Evolutionary conservation across 768 basidiomycete genomes (phyloP).

Genomic region (Leccinum ochraceum): DNA sequence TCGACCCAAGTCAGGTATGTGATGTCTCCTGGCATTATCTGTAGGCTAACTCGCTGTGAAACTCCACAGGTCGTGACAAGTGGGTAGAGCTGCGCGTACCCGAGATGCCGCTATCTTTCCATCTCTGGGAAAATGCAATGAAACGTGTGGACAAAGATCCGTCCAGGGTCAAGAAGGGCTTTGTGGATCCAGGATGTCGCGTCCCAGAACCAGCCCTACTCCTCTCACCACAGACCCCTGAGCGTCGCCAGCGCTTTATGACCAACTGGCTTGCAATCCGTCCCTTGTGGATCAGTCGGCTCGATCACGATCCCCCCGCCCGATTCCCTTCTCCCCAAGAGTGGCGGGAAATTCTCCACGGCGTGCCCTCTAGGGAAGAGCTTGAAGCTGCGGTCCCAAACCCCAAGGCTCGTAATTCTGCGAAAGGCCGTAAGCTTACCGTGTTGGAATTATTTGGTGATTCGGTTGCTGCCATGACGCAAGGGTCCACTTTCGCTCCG

Average conservation of each 20-base stretch:
- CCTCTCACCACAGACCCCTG: not conserved
- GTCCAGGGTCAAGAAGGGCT: not conserved
- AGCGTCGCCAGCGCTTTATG: constrained; percentile 2
- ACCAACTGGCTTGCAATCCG: constrained; percentile 14
- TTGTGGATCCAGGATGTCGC: constrained; percentile 1
- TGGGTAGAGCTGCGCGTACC: not conserved
- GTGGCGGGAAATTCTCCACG: not conserved
- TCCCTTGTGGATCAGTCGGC: constrained; percentile 5
- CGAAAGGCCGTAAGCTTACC: not conserved
- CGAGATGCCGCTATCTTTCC: not conserved
- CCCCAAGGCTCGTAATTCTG: too few relatives aligned
- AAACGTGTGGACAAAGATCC: not conserved
- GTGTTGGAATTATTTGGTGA: constrained; percentile 9
- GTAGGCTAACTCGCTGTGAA: too few relatives aligned
- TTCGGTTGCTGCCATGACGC: not conserved
- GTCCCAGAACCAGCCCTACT: constrained; percentile 7
- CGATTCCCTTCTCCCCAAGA: not conserved
- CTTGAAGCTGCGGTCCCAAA: not conserved
- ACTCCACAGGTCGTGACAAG: not conserved
- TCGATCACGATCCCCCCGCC: constrained; percentile 2
- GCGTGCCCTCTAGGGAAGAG: too few relatives aligned
- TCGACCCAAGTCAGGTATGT: not conserved
- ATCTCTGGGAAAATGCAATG: not conserved
- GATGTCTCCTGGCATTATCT: not conserved
- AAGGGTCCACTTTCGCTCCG: not conserved